phyloP scores from a whole-genome alignment of 495 filamentous ascomycete species.

The Cercophora samala region DNA sequence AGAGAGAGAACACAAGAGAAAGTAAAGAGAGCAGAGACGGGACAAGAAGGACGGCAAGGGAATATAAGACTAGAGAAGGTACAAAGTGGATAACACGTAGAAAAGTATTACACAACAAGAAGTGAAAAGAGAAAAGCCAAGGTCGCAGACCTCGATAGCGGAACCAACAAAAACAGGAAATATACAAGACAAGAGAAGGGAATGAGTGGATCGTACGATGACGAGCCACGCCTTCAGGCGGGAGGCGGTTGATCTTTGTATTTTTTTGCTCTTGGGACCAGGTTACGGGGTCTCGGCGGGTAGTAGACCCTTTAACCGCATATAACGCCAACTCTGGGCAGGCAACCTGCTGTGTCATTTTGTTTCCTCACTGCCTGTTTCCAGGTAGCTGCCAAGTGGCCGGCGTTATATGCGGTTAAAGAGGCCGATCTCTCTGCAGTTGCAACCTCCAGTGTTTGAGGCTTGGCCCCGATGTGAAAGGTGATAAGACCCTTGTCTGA shows the following conservation, averaged over 20 bases:
- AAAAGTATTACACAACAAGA: constrained; percentile 4
- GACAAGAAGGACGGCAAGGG: constrained; percentile 1
- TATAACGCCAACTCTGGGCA: neutral
- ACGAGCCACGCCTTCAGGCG: neutral
- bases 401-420: neutral
- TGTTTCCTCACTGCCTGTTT: neutral
- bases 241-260: constrained; percentile 7
- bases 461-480: constrained; percentile 8
- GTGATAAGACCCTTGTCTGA: constrained; percentile 1
- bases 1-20: neutral
- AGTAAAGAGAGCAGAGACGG: neutral
- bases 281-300: neutral
- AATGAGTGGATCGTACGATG: constrained; percentile 6
- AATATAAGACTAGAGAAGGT: neutral
- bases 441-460: constrained; percentile 8
- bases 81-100: neutral
- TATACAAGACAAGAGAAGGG: neutral
- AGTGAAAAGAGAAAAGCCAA: neutral
- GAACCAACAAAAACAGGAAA: constrained; percentile 6
- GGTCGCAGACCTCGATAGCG: constrained; percentile 8
- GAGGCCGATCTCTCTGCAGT: neutral
- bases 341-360: neutral
- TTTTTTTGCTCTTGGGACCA: neutral
- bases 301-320: neutral
- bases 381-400: neutral